Conservation (phyloP, 2,329 filamentous ascomycete species). For the Parafenestella ontariensis region DNA sequence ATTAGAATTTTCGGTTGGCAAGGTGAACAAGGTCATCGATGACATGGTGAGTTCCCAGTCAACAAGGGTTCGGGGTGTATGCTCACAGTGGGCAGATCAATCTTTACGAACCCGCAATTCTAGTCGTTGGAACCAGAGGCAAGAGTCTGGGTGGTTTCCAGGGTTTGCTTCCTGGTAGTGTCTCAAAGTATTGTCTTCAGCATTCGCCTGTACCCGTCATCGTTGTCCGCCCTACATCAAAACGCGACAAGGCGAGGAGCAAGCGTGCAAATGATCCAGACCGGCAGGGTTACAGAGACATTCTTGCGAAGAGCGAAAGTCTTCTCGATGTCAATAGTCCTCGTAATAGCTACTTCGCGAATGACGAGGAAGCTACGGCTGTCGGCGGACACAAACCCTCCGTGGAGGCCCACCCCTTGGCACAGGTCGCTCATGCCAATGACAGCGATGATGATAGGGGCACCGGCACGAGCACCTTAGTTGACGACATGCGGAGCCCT, state of each 20-base stretch:
- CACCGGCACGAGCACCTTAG: constrained; percentile 5
- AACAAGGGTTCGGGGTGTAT: not conserved
- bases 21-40: constrained; percentile 89
- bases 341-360: constrained; percentile 54
- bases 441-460: constrained; percentile 28
- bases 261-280: constrained; percentile 81
- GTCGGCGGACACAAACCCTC: constrained; percentile 55
- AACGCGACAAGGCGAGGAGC: constrained; percentile 86
- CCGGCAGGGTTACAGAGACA: constrained; percentile 77
- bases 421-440: constrained; percentile 34
- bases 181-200: constrained; percentile 93
- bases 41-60: constrained; percentile 71
- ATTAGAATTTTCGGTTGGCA: constrained; percentile 86
- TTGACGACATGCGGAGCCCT: constrained; percentile 38
- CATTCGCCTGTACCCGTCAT: constrained; percentile 93
- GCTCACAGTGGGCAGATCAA: constrained; percentile 68
- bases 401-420: constrained; percentile 40
- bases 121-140: constrained; percentile 88
- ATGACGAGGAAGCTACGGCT: constrained; percentile 54
- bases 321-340: constrained; percentile 59
- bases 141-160: constrained; percentile 85
- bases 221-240: constrained; percentile 85
- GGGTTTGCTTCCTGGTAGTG: constrained; percentile 83
- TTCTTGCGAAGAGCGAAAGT: constrained; percentile 71
- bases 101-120: constrained; percentile 88